These are phyloP conservation scores for Westerdykella sp. DNA, from an alignment of 2,329 filamentous ascomycete genomes.

Conservation along the genomic window DNA sequence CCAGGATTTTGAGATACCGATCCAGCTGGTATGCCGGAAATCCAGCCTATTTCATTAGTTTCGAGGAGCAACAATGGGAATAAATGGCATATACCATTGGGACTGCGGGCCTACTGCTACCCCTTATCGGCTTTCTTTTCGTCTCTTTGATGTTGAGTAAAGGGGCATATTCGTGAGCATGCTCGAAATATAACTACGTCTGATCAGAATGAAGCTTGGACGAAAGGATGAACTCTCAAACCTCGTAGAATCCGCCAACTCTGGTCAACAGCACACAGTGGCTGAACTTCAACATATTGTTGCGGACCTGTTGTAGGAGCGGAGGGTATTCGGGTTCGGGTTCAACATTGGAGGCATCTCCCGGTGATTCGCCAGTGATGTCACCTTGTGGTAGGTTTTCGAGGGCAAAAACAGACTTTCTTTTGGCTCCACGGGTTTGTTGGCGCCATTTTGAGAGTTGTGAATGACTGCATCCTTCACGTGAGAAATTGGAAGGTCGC, in stretches of 20 bases:
- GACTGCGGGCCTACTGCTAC: slow-evolving; percentile 56
- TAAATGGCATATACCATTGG: slow-evolving; percentile 61
- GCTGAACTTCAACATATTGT: slow-evolving; percentile 83
- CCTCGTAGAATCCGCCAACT: slow-evolving; percentile 92
- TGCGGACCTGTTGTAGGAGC: slow-evolving; percentile 79
- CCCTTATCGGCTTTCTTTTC: slow-evolving; percentile 58
- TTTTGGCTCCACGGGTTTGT: slow-evolving; percentile 36
- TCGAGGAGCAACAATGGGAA: slow-evolving; percentile 1
- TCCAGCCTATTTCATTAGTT: slow-evolving; percentile 56
- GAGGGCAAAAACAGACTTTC: slow-evolving; percentile 28
- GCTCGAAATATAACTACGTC: slow-evolving; percentile 74
- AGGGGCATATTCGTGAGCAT: slow-evolving; percentile 83
- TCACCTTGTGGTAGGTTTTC: slow-evolving; percentile 52
- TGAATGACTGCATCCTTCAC: slow-evolving; percentile 10
- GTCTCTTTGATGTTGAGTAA: slow-evolving; percentile 83
- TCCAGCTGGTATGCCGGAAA: slow-evolving; percentile 93
- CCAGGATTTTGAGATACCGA: slow-evolving; percentile 83
- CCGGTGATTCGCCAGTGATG: slow-evolving; percentile 40
- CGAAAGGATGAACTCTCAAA: slow-evolving; percentile 18
- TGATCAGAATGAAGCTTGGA: slow-evolving; percentile 7
- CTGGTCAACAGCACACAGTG: slow-evolving; percentile 88
- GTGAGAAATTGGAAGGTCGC: slow-evolving; percentile 26
- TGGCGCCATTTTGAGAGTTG: slow-evolving; percentile 11
- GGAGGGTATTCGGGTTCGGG: slow-evolving; percentile 65
- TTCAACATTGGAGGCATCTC: slow-evolving; percentile 32